A percentile compares a stretch with the other conserved stretches of the same genome.
Conservation (phyloP, 208 protist genomes). For the Crithidia expoeki region DNA sequence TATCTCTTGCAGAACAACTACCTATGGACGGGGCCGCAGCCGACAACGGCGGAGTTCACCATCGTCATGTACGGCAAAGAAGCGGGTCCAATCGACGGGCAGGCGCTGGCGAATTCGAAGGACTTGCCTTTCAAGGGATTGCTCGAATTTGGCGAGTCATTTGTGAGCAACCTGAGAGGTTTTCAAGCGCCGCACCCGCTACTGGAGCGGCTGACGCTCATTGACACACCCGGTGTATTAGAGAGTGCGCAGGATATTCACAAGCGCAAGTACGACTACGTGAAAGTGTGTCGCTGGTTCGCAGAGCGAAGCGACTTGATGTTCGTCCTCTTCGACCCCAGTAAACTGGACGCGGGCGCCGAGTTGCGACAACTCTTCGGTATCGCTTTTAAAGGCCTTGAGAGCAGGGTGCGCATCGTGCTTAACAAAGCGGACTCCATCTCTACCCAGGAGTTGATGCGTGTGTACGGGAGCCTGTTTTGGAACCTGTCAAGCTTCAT, state of each 20-base stretch:
- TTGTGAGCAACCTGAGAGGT: constrained; percentile 88
- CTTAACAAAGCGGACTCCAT: constrained; percentile 97
- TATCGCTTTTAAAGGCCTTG: constrained; percentile 74
- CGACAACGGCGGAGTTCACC: constrained; percentile 82
- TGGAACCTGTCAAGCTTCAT: constrained; percentile 96
- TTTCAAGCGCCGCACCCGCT: constrained; percentile 81
- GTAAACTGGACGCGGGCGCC: constrained; percentile 69
- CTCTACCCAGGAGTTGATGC: constrained; percentile 93
- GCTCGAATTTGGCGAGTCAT: constrained; percentile 81
- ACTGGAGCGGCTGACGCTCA: constrained; percentile 77
- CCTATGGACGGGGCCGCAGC: constrained; percentile 78
- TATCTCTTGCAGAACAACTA: constrained; percentile 74
- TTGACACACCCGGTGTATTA: constrained; percentile 81
- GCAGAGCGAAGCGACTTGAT: constrained; percentile 79
- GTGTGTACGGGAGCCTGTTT: constrained; percentile 95
- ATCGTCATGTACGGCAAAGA: constrained; percentile 75
- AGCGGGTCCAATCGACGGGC: constrained; percentile 76
- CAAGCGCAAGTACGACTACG: constrained; percentile 73
- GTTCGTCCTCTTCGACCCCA: constrained; percentile 84
- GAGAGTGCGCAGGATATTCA: constrained; percentile 67
- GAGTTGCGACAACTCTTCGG: constrained; percentile 72
- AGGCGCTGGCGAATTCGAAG: constrained; percentile 78
- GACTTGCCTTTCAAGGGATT: constrained; percentile 91
- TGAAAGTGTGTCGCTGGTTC: constrained; percentile 76
- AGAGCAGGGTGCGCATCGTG: constrained; percentile 94